Base-by-base conservation (phyloP, 441 rosid species). In the Syzygium syzygioides region DNA sequence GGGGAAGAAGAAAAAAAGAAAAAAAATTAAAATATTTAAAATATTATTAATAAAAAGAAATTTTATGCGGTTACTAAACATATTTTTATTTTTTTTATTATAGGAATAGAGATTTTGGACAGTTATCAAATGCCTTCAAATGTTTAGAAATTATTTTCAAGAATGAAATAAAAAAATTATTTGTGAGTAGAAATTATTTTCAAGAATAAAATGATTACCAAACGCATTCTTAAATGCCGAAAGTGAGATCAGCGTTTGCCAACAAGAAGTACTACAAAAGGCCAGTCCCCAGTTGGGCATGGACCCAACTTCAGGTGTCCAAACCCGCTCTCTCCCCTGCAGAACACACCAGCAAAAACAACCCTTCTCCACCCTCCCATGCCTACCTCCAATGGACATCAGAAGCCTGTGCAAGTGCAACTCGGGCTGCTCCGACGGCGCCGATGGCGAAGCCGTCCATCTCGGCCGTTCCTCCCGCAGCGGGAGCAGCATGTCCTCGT, bases 391-490 rank as follows among this genome's bases (percentile, higher is more conserved):
- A 57, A 92, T 92, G 93, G 92, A 91, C 53, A 84, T 90, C 88
- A 76, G 93, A 57, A 90, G 88, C 56, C 90, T 92, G 90, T 90
- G 89, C 91, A 90, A 62, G 90, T 90, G 89, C 91, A 90, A 54
- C 89, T 87, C 90, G 14, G 91, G 90, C 68, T 20, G 79, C 86
- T 54, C 80, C 52, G 52, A 23, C 30, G 32, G 83, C 48, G 89
- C 80, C 52, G 53, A 41, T 30, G 32, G 83, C 48, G 89, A 89
- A 85, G 32, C 87, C 30, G 20, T 79, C 86, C 90, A 66, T 34
- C 64, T 90, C 48, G 64, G 86, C 80, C 79, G 57, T 25, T 25
- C 79, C 56, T 14, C 71, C 54, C 85, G 55, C 53, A 54, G 86
- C 25, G 23, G 88, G 26, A 4, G 76, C 52, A 59, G 52, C 56